Base-by-base conservation (phyloP, 805 yeast genomes). In the Starmera dryadoides region DNA sequence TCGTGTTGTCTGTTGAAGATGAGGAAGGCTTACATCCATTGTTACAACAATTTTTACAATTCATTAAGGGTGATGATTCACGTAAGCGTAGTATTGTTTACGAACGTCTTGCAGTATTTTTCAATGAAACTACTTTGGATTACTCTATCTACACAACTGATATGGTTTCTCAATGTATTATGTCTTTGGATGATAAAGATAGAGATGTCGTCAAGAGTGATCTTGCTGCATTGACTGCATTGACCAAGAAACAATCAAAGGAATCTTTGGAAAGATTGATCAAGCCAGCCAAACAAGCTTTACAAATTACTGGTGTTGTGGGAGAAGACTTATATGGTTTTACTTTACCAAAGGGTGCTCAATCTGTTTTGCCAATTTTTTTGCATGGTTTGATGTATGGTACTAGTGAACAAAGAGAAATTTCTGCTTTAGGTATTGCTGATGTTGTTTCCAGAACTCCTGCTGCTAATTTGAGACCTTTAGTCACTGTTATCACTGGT, bases 311-410 rank as follows among this genome's bases (percentile, higher is more conserved):
- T 16, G 86, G 88, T 20, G 68, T 68, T 18, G 66, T 67, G 29
- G 82, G 79, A 1, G 71, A 73, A 52, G 87, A 84, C 25, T 61
- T 89, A 37, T 76, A 81, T 26, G 96, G 87, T 0, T 85, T 89
- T 60, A 55, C 58, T 39, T 56, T 75, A 45, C 79, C 94, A 60
- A 79, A 79, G 58, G 94, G 98, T 36, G 95, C 96, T 43, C 79
- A 75, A 55, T 83, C 95, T 63, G 63, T 93, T 30, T 69, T 93
- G 49, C 98, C 98, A 22, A 76, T 94, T 38, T 93, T 93, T 68
- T 66, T 87, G 49, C 96, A 91, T 58, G 98, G 98, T 44, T 74
- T 93, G 54, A 86, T 91, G 95, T 86, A 88, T 61, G 99, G 98
- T 47, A 75, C 75, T 38, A 71, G 77, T 45, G 87, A 80, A 36